These are phyloP conservation scores for Sanghuangporus baumii DNA, from an alignment of 1,284 basidiomycete species.

Conservation along the genomic window DNA sequence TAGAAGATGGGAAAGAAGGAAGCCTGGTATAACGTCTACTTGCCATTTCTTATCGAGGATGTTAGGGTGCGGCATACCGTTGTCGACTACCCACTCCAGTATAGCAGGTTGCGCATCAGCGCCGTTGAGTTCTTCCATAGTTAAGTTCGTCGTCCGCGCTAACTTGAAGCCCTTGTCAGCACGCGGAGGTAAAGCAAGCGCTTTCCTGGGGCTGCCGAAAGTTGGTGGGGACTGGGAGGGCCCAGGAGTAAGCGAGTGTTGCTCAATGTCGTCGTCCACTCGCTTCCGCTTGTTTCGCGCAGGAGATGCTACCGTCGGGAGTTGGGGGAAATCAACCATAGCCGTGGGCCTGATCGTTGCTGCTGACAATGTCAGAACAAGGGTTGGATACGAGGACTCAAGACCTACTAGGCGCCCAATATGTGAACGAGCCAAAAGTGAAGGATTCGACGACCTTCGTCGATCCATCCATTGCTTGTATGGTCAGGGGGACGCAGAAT, in stretches of 20 bases:
- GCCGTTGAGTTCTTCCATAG: background rate
- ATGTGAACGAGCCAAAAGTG: slow-evolving; percentile 69
- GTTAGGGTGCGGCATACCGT: slow-evolving; percentile 20
- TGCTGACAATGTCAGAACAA: background rate
- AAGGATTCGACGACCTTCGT: slow-evolving; percentile 54
- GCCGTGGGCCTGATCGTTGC: slow-evolving; percentile 7
- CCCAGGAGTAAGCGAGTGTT: background rate
- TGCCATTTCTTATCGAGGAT: slow-evolving; percentile 13
- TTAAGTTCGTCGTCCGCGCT: slow-evolving; percentile 3
- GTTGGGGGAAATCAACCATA: slow-evolving; percentile 1
- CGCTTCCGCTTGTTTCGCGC: slow-evolving; percentile 11
- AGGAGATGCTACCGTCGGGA: background rate
- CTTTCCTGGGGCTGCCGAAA: slow-evolving; percentile 1
- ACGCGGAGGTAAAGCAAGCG: background rate
- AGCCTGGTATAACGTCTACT: background rate
- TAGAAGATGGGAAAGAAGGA: slow-evolving; percentile 30
- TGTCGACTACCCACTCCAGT: slow-evolving; percentile 12
- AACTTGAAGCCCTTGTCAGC: slow-evolving; percentile 2
- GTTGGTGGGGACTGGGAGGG: background rate
- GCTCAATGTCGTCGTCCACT: slow-evolving; percentile 2
- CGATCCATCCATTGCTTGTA: slow-evolving; percentile 55
- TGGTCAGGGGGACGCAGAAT: slow-evolving; percentile 41
- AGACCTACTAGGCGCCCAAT: slow-evolving; percentile 44
- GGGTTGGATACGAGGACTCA: background rate
- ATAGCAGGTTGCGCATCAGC: slow-evolving; percentile 2